Evolutionary conservation across 2,329 filamentous ascomycete genomes (phyloP).

Genomic region (Ophiostoma populinum): DNA sequence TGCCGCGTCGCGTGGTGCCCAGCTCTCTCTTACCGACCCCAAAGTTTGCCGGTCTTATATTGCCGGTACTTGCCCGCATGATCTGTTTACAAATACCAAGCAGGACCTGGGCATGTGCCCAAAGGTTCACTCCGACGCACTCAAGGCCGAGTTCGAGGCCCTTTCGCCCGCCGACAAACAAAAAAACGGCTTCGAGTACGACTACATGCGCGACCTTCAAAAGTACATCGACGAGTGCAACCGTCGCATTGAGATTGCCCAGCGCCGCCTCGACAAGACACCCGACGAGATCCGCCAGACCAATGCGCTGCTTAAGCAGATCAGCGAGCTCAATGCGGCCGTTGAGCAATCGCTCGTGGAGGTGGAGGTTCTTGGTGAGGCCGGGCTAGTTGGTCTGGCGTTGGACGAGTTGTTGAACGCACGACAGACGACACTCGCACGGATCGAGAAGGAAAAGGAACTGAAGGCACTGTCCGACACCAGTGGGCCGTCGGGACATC

Average conservation of each 20-base stretch:
- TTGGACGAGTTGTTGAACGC: slow-evolving; percentile 81
- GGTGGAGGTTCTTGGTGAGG: slow-evolving; percentile 68
- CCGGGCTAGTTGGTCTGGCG: slow-evolving; percentile 62
- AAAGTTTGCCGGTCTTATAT: slow-evolving; percentile 94
- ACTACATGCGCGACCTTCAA: slow-evolving; percentile 90
- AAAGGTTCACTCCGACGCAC: slow-evolving; percentile 71
- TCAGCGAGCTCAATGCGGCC: slow-evolving; percentile 60
- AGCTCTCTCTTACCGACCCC: slow-evolving; percentile 75
- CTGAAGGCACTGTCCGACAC: slow-evolving; percentile 85
- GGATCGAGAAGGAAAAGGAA: slow-evolving; percentile 71
- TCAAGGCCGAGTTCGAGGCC: slow-evolving; percentile 77
- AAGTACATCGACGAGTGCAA: slow-evolving; percentile 97
- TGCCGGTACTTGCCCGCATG: slow-evolving; percentile 86
- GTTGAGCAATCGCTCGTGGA: slow-evolving; percentile 74
- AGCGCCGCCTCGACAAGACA: slow-evolving; percentile 86
- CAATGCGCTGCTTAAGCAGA: slow-evolving; percentile 72
- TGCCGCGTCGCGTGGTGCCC: slow-evolving; percentile 53
- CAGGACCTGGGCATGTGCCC: slow-evolving; percentile 85
- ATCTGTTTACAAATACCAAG: slow-evolving; percentile 98
- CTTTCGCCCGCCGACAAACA: slow-evolving; percentile 55
- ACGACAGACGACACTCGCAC: slow-evolving; percentile 60
- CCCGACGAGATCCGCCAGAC: slow-evolving; percentile 95
- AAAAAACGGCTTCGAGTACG: slow-evolving; percentile 81
- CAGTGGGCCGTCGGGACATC: slow-evolving; percentile 79
- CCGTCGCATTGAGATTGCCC: slow-evolving; percentile 75